phyloP scores from a whole-genome alignment of 148 eudicot genomes.

The Rhododendron kiyosumense region DNA sequence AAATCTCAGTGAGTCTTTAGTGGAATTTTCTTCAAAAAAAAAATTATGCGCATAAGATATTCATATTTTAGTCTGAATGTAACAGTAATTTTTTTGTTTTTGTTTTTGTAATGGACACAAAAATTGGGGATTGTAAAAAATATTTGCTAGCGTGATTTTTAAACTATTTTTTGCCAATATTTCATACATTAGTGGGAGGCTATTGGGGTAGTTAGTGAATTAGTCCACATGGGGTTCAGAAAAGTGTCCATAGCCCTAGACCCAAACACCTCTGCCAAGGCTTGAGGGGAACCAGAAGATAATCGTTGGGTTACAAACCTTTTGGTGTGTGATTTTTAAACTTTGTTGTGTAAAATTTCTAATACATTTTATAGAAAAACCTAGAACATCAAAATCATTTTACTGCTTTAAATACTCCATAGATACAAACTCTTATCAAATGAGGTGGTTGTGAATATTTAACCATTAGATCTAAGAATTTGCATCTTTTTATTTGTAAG shows the following conservation, averaged over 20 bases:
- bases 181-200: no score
- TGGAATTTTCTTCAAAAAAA: background rate
- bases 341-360: background rate
- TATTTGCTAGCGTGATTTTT: background rate
- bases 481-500: background rate
- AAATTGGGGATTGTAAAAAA: background rate
- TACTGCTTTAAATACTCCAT: background rate
- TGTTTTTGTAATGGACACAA: background rate
- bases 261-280: no score
- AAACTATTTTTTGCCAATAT: background rate
- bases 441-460: background rate
- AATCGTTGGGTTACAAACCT: no score
- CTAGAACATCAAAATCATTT: background rate
- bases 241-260: no score
- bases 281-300: no score
- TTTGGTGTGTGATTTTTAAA: background rate
- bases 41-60: background rate
- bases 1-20: background rate
- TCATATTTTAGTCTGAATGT: background rate
- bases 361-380: background rate
- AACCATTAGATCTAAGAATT: background rate
- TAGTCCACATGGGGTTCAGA: no score
- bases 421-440: background rate
- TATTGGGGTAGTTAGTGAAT: no score
- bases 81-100: background rate